Evolutionary conservation across 2,329 filamentous ascomycete species (phyloP).

Genomic region (Aspergillus fijiensis): DNA sequence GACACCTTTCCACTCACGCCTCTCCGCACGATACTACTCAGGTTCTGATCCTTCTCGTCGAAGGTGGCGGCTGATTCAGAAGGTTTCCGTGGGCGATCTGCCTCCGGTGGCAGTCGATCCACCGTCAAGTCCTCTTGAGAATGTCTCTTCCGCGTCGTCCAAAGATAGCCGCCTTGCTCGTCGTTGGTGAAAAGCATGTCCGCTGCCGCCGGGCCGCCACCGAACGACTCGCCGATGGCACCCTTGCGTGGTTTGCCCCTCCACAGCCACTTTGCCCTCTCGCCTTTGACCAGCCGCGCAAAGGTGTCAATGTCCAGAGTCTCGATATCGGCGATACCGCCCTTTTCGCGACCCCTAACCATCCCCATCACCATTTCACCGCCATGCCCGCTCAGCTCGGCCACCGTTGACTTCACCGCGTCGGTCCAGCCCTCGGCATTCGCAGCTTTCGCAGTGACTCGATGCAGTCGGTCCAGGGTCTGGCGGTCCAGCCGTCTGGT

Average conservation of each 20-base stretch:
- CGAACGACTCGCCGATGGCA: conserved; percentile 32
- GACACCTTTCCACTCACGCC: conserved; percentile 75
- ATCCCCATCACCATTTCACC: conserved; percentile 96
- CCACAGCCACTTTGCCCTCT: conserved; percentile 92
- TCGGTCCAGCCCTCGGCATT: conserved; percentile 86
- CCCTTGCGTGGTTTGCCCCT: conserved; percentile 78
- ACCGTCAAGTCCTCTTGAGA: conserved; percentile 40
- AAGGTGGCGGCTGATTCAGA: conserved; percentile 26
- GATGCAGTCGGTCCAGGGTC: conserved; percentile 78
- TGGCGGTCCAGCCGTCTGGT: conserved; percentile 78
- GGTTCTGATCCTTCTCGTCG: conserved; percentile 46
- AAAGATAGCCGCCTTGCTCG: conserved; percentile 47
- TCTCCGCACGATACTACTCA: conserved; percentile 70
- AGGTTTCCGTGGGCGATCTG: conserved; percentile 32
- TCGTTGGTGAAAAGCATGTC: conserved; percentile 48
- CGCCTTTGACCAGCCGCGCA: conserved; percentile 72
- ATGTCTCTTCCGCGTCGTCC: conserved; percentile 43
- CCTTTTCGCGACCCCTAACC: conserved; percentile 81
- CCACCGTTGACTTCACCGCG: conserved; percentile 92
- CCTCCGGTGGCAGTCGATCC: conserved; percentile 30
- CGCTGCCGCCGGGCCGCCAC: conserved; percentile 33
- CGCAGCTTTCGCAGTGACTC: conserved; percentile 83
- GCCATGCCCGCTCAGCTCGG: conserved; percentile 88
- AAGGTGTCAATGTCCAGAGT: conserved; percentile 87
- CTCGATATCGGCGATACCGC: conserved; percentile 87